Evolutionary conservation across 1,284 basidiomycete genomes (phyloP).

Genomic region (Mycocalia duriaeana): DNA sequence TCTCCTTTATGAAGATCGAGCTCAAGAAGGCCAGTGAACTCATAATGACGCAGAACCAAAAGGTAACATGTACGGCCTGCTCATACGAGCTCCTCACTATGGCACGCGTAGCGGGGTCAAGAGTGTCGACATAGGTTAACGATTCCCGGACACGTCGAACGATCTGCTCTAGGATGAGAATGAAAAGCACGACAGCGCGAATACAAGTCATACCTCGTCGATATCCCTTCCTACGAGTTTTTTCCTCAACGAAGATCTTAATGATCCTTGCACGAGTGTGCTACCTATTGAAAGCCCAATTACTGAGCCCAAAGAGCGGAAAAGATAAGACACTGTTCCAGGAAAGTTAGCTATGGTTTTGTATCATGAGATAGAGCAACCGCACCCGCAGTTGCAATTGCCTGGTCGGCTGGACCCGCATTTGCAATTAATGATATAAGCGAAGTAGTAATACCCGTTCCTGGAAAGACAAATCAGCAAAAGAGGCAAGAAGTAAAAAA

Average conservation of each 20-base stretch:
- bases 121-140: conserved; percentile 44
- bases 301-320: conserved; percentile 58
- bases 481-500: conserved; percentile 3
- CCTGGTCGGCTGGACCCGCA: conserved; percentile 54
- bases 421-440: conserved; percentile 59
- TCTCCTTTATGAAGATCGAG: conserved; percentile 50
- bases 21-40: conserved; percentile 35
- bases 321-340: conserved; percentile 52
- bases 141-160: conserved; percentile 50
- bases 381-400: conserved; percentile 57
- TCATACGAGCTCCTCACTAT: conserved; percentile 46
- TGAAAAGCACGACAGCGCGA: background rate
- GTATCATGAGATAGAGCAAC: background rate
- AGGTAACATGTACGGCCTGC: conserved; percentile 41
- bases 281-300: conserved; percentile 52
- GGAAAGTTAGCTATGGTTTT: background rate
- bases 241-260: conserved; percentile 38
- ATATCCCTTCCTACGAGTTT: conserved; percentile 40
- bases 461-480: conserved; percentile 19
- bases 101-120: conserved; percentile 37
- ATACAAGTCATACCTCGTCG: conserved; percentile 36
- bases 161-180: conserved; percentile 41
- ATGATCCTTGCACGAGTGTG: conserved; percentile 46
- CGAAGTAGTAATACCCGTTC: conserved; percentile 49
- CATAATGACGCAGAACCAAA: conserved; percentile 41